Conservation (phyloP, 768 basidiomycete species). For the Pulveroboletus frians region DNA sequence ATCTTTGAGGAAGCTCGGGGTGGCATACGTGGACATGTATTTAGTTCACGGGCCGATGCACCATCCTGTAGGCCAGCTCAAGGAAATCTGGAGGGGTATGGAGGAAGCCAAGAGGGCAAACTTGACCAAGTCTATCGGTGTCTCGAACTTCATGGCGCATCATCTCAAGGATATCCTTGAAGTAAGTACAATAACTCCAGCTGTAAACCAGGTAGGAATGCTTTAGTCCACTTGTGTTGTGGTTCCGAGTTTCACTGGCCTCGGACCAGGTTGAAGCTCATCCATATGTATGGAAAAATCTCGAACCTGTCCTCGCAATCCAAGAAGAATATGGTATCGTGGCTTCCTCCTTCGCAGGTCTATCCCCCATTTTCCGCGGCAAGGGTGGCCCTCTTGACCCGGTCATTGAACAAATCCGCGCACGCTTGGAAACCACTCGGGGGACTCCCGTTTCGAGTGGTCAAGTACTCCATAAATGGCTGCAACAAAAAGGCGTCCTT, state of each 20-base stretch:
- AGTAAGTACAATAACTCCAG: constrained; percentile 41
- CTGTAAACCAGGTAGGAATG: constrained; percentile 46
- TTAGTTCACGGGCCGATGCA: constrained; percentile 48
- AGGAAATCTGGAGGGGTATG: constrained; percentile 56
- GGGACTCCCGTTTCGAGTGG: constrained; percentile 24
- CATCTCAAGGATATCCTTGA: constrained; percentile 42
- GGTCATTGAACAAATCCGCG: constrained; percentile 32
- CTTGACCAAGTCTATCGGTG: constrained; percentile 41
- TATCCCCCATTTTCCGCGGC: constrained; percentile 34
- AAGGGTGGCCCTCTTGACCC: constrained; percentile 38
- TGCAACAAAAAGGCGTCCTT: constrained; percentile 26
- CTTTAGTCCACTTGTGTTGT: neutral
- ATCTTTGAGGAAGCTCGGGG: constrained; percentile 51
- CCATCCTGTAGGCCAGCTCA: constrained; percentile 37
- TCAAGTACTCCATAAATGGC: constrained; percentile 30
- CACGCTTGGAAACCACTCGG: constrained; percentile 23
- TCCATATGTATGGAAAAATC: constrained; percentile 45
- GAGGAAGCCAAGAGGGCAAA: constrained; percentile 48
- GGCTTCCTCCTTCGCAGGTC: constrained; percentile 37
- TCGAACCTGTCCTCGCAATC: constrained; percentile 33
- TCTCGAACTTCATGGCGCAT: constrained; percentile 48
- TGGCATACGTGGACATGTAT: constrained; percentile 59
- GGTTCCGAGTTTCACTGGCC: neutral
- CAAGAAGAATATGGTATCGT: constrained; percentile 36
- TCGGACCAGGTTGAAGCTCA: constrained; percentile 45